Evolutionary conservation across 2,329 filamentous ascomycete genomes (phyloP), one percentile per base, ranked within the genome.

Genomic region (Rutstroemia sydowiana): DNA sequence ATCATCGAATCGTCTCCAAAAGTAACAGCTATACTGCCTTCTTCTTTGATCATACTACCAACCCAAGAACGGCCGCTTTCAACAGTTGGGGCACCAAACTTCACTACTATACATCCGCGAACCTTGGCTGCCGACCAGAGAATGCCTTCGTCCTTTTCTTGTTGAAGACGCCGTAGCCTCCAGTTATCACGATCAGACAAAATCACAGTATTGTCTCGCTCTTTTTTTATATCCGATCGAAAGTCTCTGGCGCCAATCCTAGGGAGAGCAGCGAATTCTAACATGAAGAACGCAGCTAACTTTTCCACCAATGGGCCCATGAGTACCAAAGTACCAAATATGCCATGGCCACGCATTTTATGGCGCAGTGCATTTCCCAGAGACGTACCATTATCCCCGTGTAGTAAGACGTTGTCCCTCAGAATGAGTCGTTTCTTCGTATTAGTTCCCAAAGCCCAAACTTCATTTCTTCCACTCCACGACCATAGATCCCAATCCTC

Each of bases 381-480:
- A 41, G 67, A 64, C 5, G 63, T 68, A 46, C 62, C 68, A 57
- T 64, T 73, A 55, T 77, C 74, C 20, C 75, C 75, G 56, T 88
- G 81, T 5, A 98, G 73, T 10, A 91, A 78, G 42, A 97, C 75
- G 8, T 88, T 85, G 68, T 98, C 93, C 55, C 92, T 78, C n/a
- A 97, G 75, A 1, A 97, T 73, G 14, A 97, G 75, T 55, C 84
- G 79, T 52, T 63, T 69, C 57, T 72, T 73, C 50, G 67, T 71
- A 7, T 64, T 62, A 21, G 69, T 64, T 18, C 63, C 57, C 1
- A 61, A 61, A 37, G 71, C 66, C 82, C 86, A 92, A n/a, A 97
- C 77, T 70, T 98, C 93, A 65, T 96, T 97, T 58, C 87, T 78
- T 9, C 89, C 90, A 53, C 75, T 80, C 82, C 93, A 97, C 56